Percentiles rank a stretch among this genome's conserved stretches.
These are phyloP conservation scores for Tricholoma saponaceum DNA, from an alignment of 768 basidiomycete genomes.

Conservation along the genomic window DNA sequence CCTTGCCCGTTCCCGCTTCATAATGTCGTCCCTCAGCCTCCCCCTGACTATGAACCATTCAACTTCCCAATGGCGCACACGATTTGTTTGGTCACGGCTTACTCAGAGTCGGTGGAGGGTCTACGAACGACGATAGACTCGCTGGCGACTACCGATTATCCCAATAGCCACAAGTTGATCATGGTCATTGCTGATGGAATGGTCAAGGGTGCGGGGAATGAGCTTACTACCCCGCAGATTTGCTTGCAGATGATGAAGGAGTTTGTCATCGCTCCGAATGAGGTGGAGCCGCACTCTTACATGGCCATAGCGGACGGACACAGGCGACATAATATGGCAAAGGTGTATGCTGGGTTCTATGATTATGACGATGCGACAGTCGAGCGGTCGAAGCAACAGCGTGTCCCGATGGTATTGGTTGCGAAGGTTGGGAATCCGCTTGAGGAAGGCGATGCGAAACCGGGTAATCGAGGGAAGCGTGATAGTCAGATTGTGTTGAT, in stretches of 20 bases:
- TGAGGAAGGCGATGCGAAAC: slow-evolving; percentile 86
- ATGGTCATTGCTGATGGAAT: slow-evolving; percentile 97
- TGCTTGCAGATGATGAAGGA: slow-evolving; percentile 97
- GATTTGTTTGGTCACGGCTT: slow-evolving; percentile 96
- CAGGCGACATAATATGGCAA: slow-evolving; percentile 99
- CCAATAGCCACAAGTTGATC: slow-evolving; percentile 95
- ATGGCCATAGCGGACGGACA: slow-evolving; percentile 99
- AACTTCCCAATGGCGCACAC: slow-evolving; percentile 92
- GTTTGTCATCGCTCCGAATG: slow-evolving; percentile 69
- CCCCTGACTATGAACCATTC: slow-evolving; percentile 90
- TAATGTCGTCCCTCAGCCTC: slow-evolving; percentile 90
- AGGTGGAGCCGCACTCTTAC: slow-evolving; percentile 93
- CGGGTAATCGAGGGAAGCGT: slow-evolving; percentile 98
- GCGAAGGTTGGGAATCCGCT: slow-evolving; percentile 94
- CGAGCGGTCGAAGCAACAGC: slow-evolving; percentile 91
- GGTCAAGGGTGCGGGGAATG: slow-evolving; percentile 94
- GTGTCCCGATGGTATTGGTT: slow-evolving; percentile 92
- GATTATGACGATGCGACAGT: slow-evolving; percentile 88
- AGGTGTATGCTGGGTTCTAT: slow-evolving; percentile 97
- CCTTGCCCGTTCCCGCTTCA: slow-evolving; percentile 91
- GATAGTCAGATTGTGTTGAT: slow-evolving; percentile 98
- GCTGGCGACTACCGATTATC: slow-evolving; percentile 96
- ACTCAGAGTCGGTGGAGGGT: slow-evolving; percentile 96
- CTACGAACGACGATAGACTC: slow-evolving; percentile 97
- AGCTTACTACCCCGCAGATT: slow-evolving; percentile 89